These are phyloP conservation scores for Malania oleifera DNA, from an alignment of 164 flowering plant genomes.

Conservation along the genomic window DNA sequence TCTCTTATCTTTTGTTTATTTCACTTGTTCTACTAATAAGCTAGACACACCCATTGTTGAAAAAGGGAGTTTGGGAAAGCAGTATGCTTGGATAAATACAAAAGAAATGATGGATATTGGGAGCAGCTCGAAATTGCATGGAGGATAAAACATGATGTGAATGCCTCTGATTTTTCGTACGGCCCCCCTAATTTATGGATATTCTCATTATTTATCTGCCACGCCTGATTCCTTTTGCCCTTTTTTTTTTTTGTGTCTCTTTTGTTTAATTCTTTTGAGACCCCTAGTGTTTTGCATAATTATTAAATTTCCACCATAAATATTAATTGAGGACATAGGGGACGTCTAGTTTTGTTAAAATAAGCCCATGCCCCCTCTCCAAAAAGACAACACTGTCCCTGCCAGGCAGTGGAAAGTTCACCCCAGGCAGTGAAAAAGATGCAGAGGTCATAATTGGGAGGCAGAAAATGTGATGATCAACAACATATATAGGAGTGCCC, in stretches of 20 bases:
- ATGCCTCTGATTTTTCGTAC: slow-evolving; percentile 22
- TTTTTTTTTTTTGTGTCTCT: background rate
- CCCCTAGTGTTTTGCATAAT: slow-evolving; percentile 5
- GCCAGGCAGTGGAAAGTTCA: too few species aligned
- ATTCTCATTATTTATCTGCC: slow-evolving; percentile 34
- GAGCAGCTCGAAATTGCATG: slow-evolving; percentile 18
- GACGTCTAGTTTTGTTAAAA: too few species aligned
- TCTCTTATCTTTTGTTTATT: too few species aligned
- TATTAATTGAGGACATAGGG: too few species aligned
- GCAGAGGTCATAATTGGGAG: too few species aligned
- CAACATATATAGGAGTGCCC: too few species aligned
- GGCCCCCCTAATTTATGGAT: slow-evolving; percentile 23
- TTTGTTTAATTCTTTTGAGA: background rate
- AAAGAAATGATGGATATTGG: slow-evolving; percentile 17
- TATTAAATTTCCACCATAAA: slow-evolving; percentile 7
- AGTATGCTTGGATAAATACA: slow-evolving; percentile 2
- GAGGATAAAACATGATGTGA: slow-evolving; percentile 24
- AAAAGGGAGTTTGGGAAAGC: background rate
- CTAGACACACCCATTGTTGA: background rate
- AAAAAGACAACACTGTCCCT: too few species aligned
- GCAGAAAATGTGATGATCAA: too few species aligned
- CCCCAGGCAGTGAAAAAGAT: too few species aligned
- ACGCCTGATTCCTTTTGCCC: slow-evolving; percentile 34
- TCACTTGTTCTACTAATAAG: too few species aligned
- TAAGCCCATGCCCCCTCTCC: too few species aligned